Evolutionary conservation across 2,329 filamentous ascomycete genomes (phyloP), one percentile per base, ranked within the genome.

Genomic region (Pyrenochaeta sp.): DNA sequence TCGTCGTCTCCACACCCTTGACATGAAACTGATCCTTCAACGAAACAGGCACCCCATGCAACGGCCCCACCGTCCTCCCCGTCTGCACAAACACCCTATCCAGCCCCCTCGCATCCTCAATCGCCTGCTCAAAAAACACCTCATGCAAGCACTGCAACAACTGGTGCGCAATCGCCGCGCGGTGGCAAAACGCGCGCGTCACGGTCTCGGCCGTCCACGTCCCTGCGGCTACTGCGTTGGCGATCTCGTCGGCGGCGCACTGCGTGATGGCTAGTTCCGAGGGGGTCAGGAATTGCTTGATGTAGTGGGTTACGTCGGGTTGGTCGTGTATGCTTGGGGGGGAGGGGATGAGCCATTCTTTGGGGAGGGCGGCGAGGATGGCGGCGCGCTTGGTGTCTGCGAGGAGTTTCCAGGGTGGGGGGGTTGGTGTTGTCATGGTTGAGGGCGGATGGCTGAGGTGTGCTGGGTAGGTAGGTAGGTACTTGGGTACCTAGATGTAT

Each of bases 251-350:
- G 3, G 82, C 81, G 59, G 82, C 79, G 4, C 78, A 80, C 55
- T 85, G 81, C 0, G 84, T 87, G 44, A 86, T 85, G 28, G 80
- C 76, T 9, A 85, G 71, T 55, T 86, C 83, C 27, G 73, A 63
- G 14, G 74, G 43, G 5, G 68, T 74, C 1, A 86, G 71, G 48
- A 76, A 85, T 39, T 83, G 76, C 20, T 81, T 77, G 29, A 85
- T 77, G 51, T 80, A 85, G 10, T 69, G 44, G 5, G 66, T 68
- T 9, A 70, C 66, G 34, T 70, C 81, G 55, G 75, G 75, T 44
- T 83, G 77, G 47, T 84, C 74, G 35, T 76, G 69, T 0, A 72
- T 60, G 2, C 77, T 65, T 2, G 82, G 82, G 1, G 81, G 61
- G 24, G 66, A 63, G 7, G 71, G 35, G 3, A 85, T 64, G 15